These are phyloP conservation scores for Paracoccidioides brasiliensis DNA, from an alignment of 2,329 filamentous ascomycete species.

Conservation along the genomic window DNA sequence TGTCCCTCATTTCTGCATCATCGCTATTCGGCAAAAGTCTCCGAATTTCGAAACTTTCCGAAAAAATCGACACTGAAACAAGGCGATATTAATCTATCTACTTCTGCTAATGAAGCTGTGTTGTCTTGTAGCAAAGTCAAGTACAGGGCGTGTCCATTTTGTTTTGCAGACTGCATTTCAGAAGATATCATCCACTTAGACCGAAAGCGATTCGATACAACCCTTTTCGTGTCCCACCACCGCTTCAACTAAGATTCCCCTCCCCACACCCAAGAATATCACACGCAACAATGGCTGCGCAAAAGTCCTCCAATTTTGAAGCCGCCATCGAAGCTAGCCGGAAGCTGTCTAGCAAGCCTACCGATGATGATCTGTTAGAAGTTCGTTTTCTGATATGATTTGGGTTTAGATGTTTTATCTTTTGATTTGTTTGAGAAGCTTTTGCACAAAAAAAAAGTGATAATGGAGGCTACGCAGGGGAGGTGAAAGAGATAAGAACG, in stretches of 20 bases:
- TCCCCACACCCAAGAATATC: not conserved
- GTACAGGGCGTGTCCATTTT: not conserved
- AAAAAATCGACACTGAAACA: too few relatives aligned
- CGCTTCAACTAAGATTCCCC: not conserved
- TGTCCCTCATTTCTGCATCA: too few relatives aligned
- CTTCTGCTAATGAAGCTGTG: not conserved
- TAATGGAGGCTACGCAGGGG: not conserved
- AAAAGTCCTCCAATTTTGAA: slow-evolving; percentile 19
- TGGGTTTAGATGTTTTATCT: not conserved
- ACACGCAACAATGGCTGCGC: slow-evolving; percentile 5
- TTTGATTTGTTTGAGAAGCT: slow-evolving; percentile 13
- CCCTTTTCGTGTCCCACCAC: not conserved
- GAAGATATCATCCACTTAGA: not conserved
- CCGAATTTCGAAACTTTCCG: too few relatives aligned
- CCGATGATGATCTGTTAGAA: slow-evolving; percentile 23
- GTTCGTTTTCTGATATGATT: slow-evolving; percentile 9
- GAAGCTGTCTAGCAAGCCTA: slow-evolving; percentile 24
- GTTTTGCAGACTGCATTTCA: not conserved
- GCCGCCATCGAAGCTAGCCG: slow-evolving; percentile 22
- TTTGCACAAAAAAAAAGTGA: not conserved
- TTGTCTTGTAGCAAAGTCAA: not conserved
- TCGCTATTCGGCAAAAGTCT: too few relatives aligned
- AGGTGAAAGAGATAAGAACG: slow-evolving; percentile 17
- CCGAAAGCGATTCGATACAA: not conserved
- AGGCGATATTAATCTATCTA: not conserved